These are phyloP conservation scores for Citrus inodora DNA, from an alignment of 345 rosid genomes.

Conservation along the genomic window DNA sequence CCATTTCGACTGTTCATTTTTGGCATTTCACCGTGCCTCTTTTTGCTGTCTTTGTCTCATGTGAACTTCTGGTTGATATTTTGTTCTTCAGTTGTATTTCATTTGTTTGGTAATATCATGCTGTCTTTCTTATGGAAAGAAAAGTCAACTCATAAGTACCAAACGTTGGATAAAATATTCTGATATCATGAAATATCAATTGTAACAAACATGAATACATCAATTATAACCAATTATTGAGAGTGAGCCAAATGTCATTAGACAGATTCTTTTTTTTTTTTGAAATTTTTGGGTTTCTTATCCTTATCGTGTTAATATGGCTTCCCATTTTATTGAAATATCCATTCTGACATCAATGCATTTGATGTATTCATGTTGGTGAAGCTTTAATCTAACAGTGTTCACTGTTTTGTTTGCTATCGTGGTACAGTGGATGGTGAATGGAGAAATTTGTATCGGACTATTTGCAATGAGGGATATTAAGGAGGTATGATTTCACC, in stretches of 20 bases:
- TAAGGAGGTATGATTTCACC: slow-evolving; percentile 55
- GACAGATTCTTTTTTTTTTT: not conserved
- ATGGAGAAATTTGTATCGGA: slow-evolving; percentile 98
- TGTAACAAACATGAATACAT: not conserved
- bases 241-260: not conserved
- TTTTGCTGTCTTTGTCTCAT: not conserved
- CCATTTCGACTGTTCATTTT: not conserved
- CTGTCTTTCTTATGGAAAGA: not conserved
- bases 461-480: slow-evolving; percentile 86
- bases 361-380: not conserved
- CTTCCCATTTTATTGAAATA: slow-evolving; percentile 1
- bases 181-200: not conserved
- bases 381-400: not conserved
- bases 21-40: not conserved
- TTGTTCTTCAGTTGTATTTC: not conserved
- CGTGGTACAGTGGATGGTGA: slow-evolving; percentile 91
- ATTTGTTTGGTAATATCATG: not conserved
- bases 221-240: not conserved
- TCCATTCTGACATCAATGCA: not conserved
- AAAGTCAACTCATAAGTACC: not conserved
- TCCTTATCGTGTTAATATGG: not conserved
- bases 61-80: not conserved
- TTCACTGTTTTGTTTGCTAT: slow-evolving; percentile 2
- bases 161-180: not conserved
- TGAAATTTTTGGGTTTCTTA: not conserved